Conservation (phyloP, 768 basidiomycete genomes). For the Aureoboletus auriporus region DNA sequence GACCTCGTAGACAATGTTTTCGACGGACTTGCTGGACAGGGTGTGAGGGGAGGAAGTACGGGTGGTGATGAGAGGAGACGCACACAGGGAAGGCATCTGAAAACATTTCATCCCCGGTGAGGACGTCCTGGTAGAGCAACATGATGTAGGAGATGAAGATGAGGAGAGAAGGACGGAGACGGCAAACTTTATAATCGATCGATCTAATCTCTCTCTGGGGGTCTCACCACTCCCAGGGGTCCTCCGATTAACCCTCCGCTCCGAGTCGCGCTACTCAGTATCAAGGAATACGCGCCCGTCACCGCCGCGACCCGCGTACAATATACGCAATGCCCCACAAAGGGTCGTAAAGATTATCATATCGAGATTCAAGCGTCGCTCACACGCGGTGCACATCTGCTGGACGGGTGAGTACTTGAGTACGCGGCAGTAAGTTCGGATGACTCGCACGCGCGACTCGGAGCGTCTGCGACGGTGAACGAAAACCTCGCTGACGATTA, state of each 20-base stretch:
- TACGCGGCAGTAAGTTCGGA: no score
- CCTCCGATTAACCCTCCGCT: background rate
- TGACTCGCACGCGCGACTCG: no score
- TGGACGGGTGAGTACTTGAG: no score
- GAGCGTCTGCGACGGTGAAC: no score
- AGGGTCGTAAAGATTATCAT: no score
- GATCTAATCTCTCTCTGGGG: constrained; percentile 21
- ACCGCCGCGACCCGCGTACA: no score
- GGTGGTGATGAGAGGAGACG: constrained; percentile 24
- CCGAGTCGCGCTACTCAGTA: no score
- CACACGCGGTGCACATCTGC: no score
- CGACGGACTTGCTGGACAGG: constrained; percentile 63
- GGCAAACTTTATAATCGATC: background rate
- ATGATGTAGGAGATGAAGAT: constrained; percentile 37
- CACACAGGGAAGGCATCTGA: constrained; percentile 90
- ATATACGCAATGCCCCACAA: no score
- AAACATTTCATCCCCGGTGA: constrained; percentile 86
- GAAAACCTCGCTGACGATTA: no score
- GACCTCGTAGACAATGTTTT: constrained; percentile 82
- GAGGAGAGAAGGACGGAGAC: background rate
- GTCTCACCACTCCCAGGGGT: constrained; percentile 5
- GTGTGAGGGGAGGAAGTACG: constrained; percentile 6
- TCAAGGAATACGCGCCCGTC: no score
- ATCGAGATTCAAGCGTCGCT: no score
- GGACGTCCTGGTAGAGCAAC: constrained; percentile 72